phyloP scores from a whole-genome alignment of 345 rosid species.

The Salix exigua region DNA sequence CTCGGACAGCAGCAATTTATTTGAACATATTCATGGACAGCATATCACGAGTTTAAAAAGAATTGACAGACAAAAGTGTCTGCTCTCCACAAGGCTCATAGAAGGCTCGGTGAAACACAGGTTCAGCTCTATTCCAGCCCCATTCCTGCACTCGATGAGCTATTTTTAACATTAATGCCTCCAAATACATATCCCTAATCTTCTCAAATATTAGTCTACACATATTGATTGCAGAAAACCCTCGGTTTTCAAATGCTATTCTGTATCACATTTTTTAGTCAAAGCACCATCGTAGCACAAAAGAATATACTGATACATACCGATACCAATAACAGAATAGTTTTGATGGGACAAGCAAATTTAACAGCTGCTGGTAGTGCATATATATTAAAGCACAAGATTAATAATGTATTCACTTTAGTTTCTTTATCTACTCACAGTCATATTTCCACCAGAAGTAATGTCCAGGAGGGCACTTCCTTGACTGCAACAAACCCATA shows the following conservation, averaged over 20 bases:
- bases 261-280: background rate
- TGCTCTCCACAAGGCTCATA: too few species aligned
- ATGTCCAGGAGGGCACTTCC: constrained; percentile 77
- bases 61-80: too few species aligned
- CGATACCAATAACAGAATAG: background rate
- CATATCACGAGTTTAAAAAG: background rate
- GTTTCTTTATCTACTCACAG: constrained; percentile 39
- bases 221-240: too few species aligned
- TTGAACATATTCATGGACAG: background rate
- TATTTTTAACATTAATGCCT: too few species aligned
- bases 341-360: background rate
- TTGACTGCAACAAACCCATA: constrained; percentile 48
- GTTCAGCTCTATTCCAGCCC: too few species aligned
- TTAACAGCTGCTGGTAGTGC: background rate
- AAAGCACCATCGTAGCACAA: background rate
- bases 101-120: too few species aligned
- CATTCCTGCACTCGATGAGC: too few species aligned
- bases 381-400: background rate
- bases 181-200: background rate
- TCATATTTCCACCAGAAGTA: constrained; percentile 72
- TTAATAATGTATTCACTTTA: background rate
- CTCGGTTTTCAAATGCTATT: too few species aligned
- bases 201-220: background rate
- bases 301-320: background rate
- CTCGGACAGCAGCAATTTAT: background rate